These are phyloP conservation scores for Dendrobium huoshanense DNA, from an alignment of 106 monocot species.

Conservation along the genomic window DNA sequence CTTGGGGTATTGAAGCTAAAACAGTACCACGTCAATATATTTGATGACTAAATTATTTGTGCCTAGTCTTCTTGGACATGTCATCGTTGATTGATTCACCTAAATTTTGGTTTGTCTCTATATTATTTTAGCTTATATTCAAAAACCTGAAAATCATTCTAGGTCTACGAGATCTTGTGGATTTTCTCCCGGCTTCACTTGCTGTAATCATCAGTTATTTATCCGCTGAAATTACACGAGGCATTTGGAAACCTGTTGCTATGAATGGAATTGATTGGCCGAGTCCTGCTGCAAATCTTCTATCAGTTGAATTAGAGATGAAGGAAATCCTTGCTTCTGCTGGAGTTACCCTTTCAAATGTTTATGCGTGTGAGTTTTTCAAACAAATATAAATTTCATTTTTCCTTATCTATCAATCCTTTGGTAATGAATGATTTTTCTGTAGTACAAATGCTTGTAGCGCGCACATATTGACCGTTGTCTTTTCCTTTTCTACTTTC, in stretches of 20 bases:
- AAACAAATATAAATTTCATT: neutral
- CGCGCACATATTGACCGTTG: conserved; percentile 33
- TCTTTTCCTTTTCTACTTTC: conserved; percentile 24
- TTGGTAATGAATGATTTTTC: too few relatives aligned
- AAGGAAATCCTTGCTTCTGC: conserved; percentile 74
- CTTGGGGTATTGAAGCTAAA: too few relatives aligned
- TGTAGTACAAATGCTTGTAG: conserved; percentile 16
- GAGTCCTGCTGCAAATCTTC: conserved; percentile 65
- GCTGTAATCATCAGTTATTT: conserved; percentile 81
- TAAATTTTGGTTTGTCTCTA: too few relatives aligned
- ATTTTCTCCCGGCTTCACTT: conserved; percentile 75
- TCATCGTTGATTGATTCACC: too few relatives aligned
- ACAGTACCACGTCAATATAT: too few relatives aligned
- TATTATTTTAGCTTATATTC: too few relatives aligned
- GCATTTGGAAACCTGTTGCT: conserved; percentile 74
- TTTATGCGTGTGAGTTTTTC: conserved; percentile 34
- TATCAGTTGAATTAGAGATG: conserved; percentile 62
- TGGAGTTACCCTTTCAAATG: conserved; percentile 50
- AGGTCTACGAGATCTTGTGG: conserved; percentile 79
- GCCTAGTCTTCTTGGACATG: too few relatives aligned
- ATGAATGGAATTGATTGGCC: conserved; percentile 96
- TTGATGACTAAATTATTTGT: too few relatives aligned
- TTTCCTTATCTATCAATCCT: conserved; percentile 3
- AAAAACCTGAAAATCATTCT: neutral
- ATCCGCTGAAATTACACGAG: conserved; percentile 87